These are phyloP conservation scores for Chrysopogon serrulatus DNA, from an alignment of 176 grass and related monocot genomes.

Conservation along the genomic window DNA sequence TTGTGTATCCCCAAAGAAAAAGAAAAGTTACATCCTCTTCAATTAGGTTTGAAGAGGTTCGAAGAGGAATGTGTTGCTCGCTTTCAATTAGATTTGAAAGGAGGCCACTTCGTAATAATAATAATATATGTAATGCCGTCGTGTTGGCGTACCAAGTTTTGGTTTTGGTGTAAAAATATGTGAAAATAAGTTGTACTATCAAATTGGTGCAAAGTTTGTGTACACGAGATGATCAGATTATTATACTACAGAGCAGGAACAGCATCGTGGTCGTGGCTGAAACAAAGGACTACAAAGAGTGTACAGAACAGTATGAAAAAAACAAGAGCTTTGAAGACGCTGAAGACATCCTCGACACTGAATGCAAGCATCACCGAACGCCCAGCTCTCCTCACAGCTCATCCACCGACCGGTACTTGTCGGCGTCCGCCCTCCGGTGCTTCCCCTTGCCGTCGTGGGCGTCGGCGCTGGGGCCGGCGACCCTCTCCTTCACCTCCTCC, in stretches of 20 bases:
- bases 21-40: too few relatives aligned
- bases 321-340: background rate
- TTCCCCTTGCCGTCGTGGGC: constrained; percentile 12
- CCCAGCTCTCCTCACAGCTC: constrained; percentile 40
- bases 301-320: background rate
- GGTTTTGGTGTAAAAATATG: background rate
- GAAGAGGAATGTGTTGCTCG: background rate
- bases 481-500: constrained; percentile 28
- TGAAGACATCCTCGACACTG: constrained; percentile 1
- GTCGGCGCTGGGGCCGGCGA: constrained; percentile 1
- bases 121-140: background rate
- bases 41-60: too few relatives aligned
- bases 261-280: background rate
- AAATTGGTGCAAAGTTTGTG: background rate
- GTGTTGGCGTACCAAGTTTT: too few relatives aligned
- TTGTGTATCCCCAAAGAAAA: too few relatives aligned
- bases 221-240: constrained; percentile 26
- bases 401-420: constrained; percentile 29
- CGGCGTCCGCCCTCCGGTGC: background rate
- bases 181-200: background rate
- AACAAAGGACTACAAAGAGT: background rate
- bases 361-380: background rate
- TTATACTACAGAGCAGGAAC: constrained; percentile 21
- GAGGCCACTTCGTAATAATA: background rate
- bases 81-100: constrained; percentile 46